A percentile compares a stretch with the other conserved stretches of the same genome.
Evolutionary conservation across 164 flowering plant species (phyloP).

Genomic region (Hamamelis virginiana): DNA sequence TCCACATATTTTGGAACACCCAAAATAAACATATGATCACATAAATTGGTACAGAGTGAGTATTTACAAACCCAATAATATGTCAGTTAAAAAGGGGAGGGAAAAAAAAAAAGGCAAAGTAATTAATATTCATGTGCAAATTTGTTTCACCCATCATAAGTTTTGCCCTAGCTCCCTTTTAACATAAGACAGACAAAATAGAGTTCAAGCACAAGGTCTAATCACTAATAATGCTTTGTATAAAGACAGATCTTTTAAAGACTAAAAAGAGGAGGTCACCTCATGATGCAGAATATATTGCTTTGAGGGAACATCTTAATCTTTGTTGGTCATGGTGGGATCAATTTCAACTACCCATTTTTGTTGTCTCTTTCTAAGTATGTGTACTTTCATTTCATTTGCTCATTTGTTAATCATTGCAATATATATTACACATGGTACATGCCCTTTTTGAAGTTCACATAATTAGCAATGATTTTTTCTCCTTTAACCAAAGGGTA

Average conservation of each 20-base stretch:
- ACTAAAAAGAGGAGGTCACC: neutral
- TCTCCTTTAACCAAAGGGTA: neutral
- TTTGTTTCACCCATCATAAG: neutral
- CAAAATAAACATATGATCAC: too few species aligned
- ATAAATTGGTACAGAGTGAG: too few species aligned
- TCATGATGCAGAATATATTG: neutral
- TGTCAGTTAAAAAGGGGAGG: neutral
- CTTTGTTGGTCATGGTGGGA: conserved; percentile 1
- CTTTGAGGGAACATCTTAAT: neutral
- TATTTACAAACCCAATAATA: too few species aligned
- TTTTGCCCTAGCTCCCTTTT: neutral
- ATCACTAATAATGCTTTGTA: neutral
- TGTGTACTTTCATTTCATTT: conserved; percentile 2
- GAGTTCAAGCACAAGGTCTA: neutral
- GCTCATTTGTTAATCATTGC: neutral
- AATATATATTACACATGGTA: neutral
- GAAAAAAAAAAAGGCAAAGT: neutral
- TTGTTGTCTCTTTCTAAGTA: neutral
- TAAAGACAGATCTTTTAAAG: neutral
- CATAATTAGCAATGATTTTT: too few species aligned
- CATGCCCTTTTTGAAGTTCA: neutral
- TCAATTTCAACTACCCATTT: neutral
- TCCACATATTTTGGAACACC: too few species aligned
- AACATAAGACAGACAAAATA: neutral
- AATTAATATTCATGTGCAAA: neutral